phyloP scores from a whole-genome alignment of 164 flowering plant species.

The Liquidambar formosana region DNA sequence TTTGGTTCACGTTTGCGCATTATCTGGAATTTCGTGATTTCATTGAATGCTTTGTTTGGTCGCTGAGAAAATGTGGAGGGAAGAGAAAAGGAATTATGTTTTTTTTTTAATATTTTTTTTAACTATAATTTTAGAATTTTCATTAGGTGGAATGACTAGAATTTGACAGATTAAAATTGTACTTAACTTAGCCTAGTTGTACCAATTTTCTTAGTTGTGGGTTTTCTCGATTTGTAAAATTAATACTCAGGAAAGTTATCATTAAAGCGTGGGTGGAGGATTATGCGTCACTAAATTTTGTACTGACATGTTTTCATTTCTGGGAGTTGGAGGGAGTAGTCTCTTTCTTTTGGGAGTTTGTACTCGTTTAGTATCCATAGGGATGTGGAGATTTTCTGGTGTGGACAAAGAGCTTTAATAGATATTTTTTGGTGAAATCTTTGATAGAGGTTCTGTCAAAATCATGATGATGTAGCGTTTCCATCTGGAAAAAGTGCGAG shows the following conservation, averaged over 20 bases:
- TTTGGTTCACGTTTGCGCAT: not conserved
- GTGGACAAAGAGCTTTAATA: not conserved
- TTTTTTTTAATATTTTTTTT: too few species aligned
- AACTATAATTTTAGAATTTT: not conserved
- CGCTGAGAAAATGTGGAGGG: not conserved
- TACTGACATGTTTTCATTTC: not conserved
- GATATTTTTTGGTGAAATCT: too few species aligned
- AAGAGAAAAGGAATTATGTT: not conserved
- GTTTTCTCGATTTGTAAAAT: too few species aligned
- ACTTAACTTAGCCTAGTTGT: too few species aligned
- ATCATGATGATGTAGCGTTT: not conserved
- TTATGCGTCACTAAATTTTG: not conserved
- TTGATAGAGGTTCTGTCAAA: not conserved
- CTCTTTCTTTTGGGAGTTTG: not conserved
- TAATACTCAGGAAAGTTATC: too few species aligned
- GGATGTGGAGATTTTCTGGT: not conserved
- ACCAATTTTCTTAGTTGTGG: too few species aligned
- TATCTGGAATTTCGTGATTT: not conserved
- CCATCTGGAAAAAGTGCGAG: not conserved
- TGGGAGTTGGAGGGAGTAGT: not conserved
- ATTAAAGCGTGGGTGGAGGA: too few species aligned
- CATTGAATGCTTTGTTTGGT: not conserved
- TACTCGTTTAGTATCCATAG: not conserved
- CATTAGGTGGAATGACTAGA: too few species aligned
- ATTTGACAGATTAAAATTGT: too few species aligned